Percentiles rank a stretch among this genome's conserved stretches.
These are phyloP conservation scores for Nymphaea colorata DNA, from an alignment of 164 flowering plant genomes.

Conservation along the genomic window DNA sequence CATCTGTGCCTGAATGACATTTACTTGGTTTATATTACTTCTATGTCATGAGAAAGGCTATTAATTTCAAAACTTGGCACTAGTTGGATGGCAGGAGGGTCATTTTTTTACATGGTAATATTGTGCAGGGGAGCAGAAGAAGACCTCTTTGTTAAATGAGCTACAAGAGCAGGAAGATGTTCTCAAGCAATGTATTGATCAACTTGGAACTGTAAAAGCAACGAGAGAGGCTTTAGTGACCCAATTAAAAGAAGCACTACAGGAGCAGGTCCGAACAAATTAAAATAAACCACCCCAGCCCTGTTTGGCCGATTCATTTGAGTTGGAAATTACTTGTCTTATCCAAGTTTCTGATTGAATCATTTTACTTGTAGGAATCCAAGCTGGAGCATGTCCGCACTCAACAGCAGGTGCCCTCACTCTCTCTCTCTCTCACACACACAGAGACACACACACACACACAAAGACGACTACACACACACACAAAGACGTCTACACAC, in stretches of 20 bases:
- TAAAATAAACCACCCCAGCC: background rate
- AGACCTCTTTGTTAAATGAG: slow-evolving; percentile 50
- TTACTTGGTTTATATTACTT: background rate
- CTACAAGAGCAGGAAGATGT: slow-evolving; percentile 63
- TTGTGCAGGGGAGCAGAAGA: slow-evolving; percentile 39
- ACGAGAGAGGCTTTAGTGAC: slow-evolving; percentile 60
- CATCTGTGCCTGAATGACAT: too few species aligned
- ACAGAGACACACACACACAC: background rate
- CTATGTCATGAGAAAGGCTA: background rate
- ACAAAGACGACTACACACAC: too few species aligned
- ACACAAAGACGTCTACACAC: too few species aligned
- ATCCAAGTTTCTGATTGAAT: slow-evolving; percentile 7
- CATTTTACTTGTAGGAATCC: slow-evolving; percentile 49
- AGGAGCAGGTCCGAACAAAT: slow-evolving; percentile 54
- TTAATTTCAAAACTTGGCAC: too few species aligned
- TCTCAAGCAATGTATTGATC: slow-evolving; percentile 67
- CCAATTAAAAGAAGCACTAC: slow-evolving; percentile 72
- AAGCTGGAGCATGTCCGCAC: slow-evolving; percentile 86
- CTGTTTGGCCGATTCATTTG: background rate
- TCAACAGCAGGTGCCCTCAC: slow-evolving; percentile 69
- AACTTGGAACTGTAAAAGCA: slow-evolving; percentile 67
- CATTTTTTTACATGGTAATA: background rate
- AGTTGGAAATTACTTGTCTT: background rate
- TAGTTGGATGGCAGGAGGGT: too few species aligned
- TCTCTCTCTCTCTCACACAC: background rate